phyloP scores from a whole-genome alignment of 306 rosid genomes.

The Glycine tomentella region DNA sequence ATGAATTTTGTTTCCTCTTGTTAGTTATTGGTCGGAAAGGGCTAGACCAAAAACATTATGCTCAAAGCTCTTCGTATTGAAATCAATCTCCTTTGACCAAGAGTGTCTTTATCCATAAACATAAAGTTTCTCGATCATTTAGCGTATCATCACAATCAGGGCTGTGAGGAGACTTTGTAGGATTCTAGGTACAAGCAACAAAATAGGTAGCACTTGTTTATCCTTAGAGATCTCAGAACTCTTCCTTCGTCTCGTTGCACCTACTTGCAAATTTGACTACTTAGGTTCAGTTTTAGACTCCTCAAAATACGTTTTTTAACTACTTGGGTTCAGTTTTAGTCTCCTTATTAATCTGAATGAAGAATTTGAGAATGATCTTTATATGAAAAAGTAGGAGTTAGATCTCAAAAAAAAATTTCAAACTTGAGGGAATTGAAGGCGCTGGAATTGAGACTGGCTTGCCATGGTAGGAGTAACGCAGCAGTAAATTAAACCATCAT shows the following conservation, averaged over 20 bases:
- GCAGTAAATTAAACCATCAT: background rate
- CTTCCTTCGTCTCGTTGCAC: background rate
- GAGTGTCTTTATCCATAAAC: background rate
- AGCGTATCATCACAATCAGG: no score
- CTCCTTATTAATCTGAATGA: background rate
- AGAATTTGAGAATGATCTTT: background rate
- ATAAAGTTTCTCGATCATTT: background rate
- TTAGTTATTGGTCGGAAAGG: background rate
- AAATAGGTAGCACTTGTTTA: background rate
- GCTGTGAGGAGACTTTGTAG: no score
- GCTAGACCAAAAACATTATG: background rate
- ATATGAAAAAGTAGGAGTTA: background rate
- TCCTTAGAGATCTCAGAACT: background rate
- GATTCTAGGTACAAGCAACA: background rate
- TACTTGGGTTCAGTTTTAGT: background rate
- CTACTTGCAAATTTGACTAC: background rate
- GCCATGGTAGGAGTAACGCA: background rate
- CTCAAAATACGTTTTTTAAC: background rate
- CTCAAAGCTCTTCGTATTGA: background rate
- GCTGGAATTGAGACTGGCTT: background rate
- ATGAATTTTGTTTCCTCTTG: background rate
- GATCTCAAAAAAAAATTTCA: background rate
- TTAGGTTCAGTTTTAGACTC: no score
- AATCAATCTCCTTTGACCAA: background rate
- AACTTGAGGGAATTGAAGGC: background rate